Evolutionary conservation across 2,329 filamentous ascomycete species (phyloP).

Genomic region (Nectriaceae sp.): DNA sequence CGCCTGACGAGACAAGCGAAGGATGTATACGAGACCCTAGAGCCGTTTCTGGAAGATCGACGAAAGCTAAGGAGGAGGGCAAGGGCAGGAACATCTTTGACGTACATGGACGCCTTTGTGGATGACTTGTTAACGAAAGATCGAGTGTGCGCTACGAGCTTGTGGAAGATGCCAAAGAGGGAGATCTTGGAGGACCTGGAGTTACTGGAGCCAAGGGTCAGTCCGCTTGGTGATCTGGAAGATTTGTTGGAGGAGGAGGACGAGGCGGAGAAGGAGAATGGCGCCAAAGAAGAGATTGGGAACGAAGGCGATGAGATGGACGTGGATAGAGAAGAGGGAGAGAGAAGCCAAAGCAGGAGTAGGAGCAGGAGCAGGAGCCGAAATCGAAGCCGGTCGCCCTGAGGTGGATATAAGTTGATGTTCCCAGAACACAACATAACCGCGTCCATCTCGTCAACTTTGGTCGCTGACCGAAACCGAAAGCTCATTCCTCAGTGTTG

Average conservation of each 20-base stretch:
- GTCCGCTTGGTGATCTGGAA: slow-evolving; percentile 79
- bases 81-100: slow-evolving; percentile 73
- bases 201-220: slow-evolving; percentile 80
- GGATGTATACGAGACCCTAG: slow-evolving; percentile 77
- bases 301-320: slow-evolving; percentile 42
- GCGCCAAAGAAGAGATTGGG: slow-evolving; percentile 42
- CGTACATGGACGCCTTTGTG: slow-evolving; percentile 87
- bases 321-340: slow-evolving; percentile 35
- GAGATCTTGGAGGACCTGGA: slow-evolving; percentile 87
- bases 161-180: slow-evolving; percentile 88
- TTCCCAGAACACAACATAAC: too few species aligned
- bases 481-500: too few species aligned
- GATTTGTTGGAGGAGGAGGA: slow-evolving; percentile 66
- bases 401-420: too few species aligned
- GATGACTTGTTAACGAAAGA: slow-evolving; percentile 90
- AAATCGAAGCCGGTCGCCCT: slow-evolving; percentile 26
- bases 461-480: too few species aligned
- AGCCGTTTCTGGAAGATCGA: slow-evolving; percentile 79
- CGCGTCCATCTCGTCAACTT: too few species aligned
- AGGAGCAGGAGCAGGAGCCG: slow-evolving; percentile 15
- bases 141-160: slow-evolving; percentile 83
- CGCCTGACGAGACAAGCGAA: slow-evolving; percentile 80
- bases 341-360: slow-evolving; percentile 24
- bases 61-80: slow-evolving; percentile 80
- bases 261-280: slow-evolving; percentile 39